Conservation (phyloP, 768 basidiomycete species). For the Crepidotus variabilis region DNA sequence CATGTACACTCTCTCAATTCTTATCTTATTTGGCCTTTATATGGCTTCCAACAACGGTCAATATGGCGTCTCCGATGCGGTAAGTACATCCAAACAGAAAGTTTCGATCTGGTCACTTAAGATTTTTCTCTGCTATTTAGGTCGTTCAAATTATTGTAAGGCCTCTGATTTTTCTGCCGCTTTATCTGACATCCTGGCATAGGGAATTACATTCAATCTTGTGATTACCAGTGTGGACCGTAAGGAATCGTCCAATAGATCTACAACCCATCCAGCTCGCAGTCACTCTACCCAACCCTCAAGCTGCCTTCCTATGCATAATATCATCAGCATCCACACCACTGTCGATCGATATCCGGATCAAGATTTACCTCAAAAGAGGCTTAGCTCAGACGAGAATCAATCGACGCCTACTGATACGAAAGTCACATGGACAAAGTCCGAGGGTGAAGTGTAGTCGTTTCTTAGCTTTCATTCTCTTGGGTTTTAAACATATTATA, state of each 20-base stretch:
- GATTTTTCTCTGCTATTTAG: conserved; percentile 13
- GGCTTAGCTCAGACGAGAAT: not conserved
- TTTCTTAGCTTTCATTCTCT: too few species aligned
- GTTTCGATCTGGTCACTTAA: not conserved
- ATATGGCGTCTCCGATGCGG: conserved; percentile 34
- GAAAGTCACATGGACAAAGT: too few species aligned
- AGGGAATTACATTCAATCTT: conserved; percentile 26
- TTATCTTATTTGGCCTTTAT: conserved; percentile 31
- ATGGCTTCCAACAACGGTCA: conserved; percentile 32
- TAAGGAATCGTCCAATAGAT: conserved; percentile 13
- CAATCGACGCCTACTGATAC: too few species aligned
- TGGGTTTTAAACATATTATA: too few species aligned
- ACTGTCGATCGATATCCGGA: conserved; percentile 23
- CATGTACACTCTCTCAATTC: conserved; percentile 32
- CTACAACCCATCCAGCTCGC: not conserved
- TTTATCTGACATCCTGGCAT: not conserved
- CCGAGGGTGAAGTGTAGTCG: too few species aligned
- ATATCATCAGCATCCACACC: conserved; percentile 28
- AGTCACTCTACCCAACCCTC: conserved; percentile 4
- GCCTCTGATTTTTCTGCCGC: not conserved
- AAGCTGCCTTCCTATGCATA: conserved; percentile 14
- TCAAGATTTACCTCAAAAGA: conserved; percentile 1
- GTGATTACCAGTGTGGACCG: conserved; percentile 23
- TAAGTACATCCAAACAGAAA: conserved; percentile 17
- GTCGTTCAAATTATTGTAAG: conserved; percentile 40